phyloP scores from a whole-genome alignment of 352 stramenopile species.

The Globisporangium uncinulatum region DNA sequence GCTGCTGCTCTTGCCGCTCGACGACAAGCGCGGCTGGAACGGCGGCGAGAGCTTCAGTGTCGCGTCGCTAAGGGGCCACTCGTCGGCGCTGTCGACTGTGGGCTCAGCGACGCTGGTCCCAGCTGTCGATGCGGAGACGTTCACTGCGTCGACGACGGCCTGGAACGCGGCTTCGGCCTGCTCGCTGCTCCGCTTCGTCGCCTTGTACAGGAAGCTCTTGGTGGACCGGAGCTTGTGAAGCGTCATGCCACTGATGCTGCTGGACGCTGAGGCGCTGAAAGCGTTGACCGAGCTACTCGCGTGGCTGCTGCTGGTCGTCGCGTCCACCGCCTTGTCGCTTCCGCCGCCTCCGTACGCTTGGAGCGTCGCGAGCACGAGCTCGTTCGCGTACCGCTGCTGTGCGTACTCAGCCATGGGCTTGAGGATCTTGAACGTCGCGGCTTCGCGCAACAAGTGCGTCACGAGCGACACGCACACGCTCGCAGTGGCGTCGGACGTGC shows the following conservation, averaged over 20 bases:
- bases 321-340: constrained; percentile 1
- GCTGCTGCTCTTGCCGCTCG: constrained; percentile 17
- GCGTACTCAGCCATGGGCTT: constrained; percentile 66
- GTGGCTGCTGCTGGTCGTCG: constrained; percentile 11
- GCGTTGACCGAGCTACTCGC: constrained; percentile 7
- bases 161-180: constrained; percentile 72
- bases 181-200: constrained; percentile 56
- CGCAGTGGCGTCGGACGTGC: constrained; percentile 25
- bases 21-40: background rate
- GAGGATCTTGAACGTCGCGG: constrained; percentile 55
- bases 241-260: constrained; percentile 19
- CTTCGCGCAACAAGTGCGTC: constrained; percentile 58
- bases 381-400: constrained; percentile 64
- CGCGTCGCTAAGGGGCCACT: constrained; percentile 36
- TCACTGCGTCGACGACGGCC: constrained; percentile 55
- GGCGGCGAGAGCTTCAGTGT: constrained; percentile 1
- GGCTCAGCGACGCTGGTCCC: constrained; percentile 25
- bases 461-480: constrained; percentile 69
- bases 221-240: constrained; percentile 54
- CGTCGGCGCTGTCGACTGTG: constrained; percentile 44
- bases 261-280: background rate
- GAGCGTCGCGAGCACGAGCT: constrained; percentile 44
- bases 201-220: constrained; percentile 63
- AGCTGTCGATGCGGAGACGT: constrained; percentile 33
- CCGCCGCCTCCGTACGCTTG: constrained; percentile 21